Percentiles rank a stretch among this genome's conserved stretches.
These are phyloP conservation scores for Sporothrix sp. DNA, from an alignment of 2,329 filamentous ascomycete species.

Conservation along the genomic window DNA sequence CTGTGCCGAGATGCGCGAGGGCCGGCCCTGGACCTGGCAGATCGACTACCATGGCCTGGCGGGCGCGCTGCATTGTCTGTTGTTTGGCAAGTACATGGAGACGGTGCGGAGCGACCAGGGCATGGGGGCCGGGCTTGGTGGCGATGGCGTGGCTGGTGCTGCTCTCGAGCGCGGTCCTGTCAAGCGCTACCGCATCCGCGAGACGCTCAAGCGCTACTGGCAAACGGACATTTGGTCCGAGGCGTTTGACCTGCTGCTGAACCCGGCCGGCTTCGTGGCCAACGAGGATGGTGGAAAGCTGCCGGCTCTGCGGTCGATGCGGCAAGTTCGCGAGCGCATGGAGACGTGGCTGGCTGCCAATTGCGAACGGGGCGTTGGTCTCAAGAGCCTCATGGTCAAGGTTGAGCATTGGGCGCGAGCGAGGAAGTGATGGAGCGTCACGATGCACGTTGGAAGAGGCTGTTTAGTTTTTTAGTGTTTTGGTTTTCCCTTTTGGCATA, in stretches of 20 bases:
- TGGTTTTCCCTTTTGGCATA: conserved; percentile 8
- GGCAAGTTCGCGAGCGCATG: conserved; percentile 63
- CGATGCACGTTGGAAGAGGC: too few species aligned
- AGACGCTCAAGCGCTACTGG: conserved; percentile 90
- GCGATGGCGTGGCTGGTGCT: conserved; percentile 29
- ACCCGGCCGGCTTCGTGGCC: conserved; percentile 57
- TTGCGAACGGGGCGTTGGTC: conserved; percentile 67
- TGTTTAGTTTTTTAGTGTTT: neutral
- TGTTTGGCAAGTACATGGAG: conserved; percentile 94
- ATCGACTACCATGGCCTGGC: conserved; percentile 93
- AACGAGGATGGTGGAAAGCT: conserved; percentile 51
- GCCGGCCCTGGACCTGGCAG: conserved; percentile 93
- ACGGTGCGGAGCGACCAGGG: conserved; percentile 46
- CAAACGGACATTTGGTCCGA: conserved; percentile 83
- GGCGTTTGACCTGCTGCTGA: conserved; percentile 76
- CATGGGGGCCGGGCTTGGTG: neutral
- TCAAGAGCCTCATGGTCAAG: conserved; percentile 60
- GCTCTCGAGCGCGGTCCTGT: conserved; percentile 35
- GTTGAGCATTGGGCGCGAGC: conserved; percentile 42
- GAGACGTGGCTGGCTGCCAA: conserved; percentile 73
- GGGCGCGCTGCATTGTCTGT: conserved; percentile 73
- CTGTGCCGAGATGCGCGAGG: conserved; percentile 91
- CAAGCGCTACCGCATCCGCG: conserved; percentile 69
- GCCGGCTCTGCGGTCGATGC: conserved; percentile 65
- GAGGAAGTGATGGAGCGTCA: conserved; percentile 20